Evolutionary conservation across 2,329 filamentous ascomycete species (phyloP).

Genomic region (Colletotrichum caudatum): DNA sequence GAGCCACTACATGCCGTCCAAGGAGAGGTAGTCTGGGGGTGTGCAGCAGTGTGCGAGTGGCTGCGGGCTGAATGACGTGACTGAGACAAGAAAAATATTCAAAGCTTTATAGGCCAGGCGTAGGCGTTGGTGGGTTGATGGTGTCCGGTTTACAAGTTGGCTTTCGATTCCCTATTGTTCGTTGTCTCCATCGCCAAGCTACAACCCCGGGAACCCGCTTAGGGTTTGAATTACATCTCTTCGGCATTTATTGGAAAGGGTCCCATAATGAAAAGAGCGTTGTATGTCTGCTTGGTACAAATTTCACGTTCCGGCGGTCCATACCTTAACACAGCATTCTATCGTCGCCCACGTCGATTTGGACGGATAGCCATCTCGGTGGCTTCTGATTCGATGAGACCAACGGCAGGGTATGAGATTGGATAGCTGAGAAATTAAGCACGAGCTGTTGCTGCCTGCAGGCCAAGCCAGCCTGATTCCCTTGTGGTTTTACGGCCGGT

Average conservation of each 20-base stretch:
- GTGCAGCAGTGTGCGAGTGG: not conserved
- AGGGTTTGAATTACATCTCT: not conserved
- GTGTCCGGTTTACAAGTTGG: not conserved
- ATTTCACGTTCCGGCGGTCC: too few relatives aligned
- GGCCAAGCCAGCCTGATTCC: constrained; percentile 1
- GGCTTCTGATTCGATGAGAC: not conserved
- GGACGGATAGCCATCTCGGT: not conserved
- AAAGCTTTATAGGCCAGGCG: not conserved
- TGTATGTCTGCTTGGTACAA: not conserved
- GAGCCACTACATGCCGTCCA: not conserved
- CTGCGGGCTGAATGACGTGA: not conserved
- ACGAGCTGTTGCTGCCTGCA: not conserved
- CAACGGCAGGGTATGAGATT: not conserved
- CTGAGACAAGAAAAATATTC: not conserved
- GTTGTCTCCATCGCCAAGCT: not conserved
- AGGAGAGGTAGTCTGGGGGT: not conserved
- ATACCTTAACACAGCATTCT: not conserved
- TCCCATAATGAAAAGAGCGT: too few relatives aligned
- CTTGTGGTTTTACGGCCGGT: not conserved
- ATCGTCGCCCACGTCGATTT: not conserved
- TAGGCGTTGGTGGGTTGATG: constrained; percentile 14
- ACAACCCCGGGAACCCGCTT: too few relatives aligned
- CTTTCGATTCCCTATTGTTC: not conserved
- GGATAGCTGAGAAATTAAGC: not conserved
- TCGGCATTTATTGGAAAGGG: not conserved